Evolutionary conservation across 371 early-diverging fungal species (phyloP).

Genomic region (Mucor mucedo): DNA sequence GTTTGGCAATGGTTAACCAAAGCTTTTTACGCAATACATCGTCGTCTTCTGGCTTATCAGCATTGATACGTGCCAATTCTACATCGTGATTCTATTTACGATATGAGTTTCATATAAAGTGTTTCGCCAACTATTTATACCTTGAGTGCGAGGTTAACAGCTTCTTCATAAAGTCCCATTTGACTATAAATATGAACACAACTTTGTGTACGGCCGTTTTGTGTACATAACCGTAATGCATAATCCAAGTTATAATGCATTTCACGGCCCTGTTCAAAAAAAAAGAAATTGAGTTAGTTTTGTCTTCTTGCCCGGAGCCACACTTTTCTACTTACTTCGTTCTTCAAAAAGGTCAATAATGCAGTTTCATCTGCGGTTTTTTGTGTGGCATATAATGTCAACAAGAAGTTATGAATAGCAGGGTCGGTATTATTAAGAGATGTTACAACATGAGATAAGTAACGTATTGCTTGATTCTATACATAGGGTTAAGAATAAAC

Average conservation of each 20-base stretch:
- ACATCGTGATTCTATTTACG: conserved; percentile 76
- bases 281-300: neutral
- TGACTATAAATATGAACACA: conserved; percentile 84
- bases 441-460: conserved; percentile 82
- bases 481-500: neutral
- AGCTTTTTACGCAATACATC: conserved; percentile 81
- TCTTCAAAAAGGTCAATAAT: conserved; percentile 71
- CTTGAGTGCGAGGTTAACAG: conserved; percentile 82
- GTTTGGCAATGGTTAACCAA: conserved; percentile 92
- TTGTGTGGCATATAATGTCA: conserved; percentile 84
- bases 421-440: conserved; percentile 80
- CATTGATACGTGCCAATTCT: conserved; percentile 88
- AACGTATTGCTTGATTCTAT: conserved; percentile 90
- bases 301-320: too few relatives aligned
- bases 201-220: conserved; percentile 75
- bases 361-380: conserved; percentile 65
- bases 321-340: conserved; percentile 61
- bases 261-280: conserved; percentile 55
- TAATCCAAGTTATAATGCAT: conserved; percentile 87
- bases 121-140: conserved; percentile 34
- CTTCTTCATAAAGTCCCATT: conserved; percentile 86
- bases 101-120: conserved; percentile 67
- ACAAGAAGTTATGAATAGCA: conserved; percentile 89
- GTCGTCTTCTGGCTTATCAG: conserved; percentile 84
- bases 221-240: conserved; percentile 84